Base-by-base conservation (phyloP, 352 stramenopile species). In the Phytophthora pistaciae region DNA sequence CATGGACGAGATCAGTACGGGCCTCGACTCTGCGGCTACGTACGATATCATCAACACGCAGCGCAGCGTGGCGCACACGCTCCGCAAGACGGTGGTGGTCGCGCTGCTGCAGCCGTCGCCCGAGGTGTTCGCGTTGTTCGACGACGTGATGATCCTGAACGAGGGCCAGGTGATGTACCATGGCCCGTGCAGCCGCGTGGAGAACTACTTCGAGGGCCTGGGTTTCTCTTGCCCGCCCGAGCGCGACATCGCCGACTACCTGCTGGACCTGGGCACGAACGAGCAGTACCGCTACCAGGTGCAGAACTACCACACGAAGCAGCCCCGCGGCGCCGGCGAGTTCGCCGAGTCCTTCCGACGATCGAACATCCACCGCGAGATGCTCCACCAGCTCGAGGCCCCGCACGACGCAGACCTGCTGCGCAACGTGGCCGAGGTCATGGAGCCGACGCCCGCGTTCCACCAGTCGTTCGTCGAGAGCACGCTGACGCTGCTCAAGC, bases 1-100 rank as follows among this genome's bases (percentile, higher is more conserved):
- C 56, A 86, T 88, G 69, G 94, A 98, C 73, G 88, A 97, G 78
- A 97, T 98, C 69, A 96, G 84, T 64, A 98, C 93, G 25, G 95
- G 95, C 2, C 82, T 98, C 72, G 57, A 92, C 93, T 70, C 68
- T 92, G 53, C 75, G 88, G 23, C 93, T 69, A 79, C 67, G 10
- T 75, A 60, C 56, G 68, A 75, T 20, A 75, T 75, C 56, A 74
- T 74, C 55, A 70, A 58, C 55, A 74, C 67, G 25, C 67, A 74
- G 60, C 67, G 67, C 40, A 64, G 60, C 31, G 55, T 74, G 2
- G 68, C 68, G 5, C 61, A 75, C 50, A 70, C 44, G 49, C 56
- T 75, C 1, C 56, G 33, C 14, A 75, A 75, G 49, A 87, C 78
- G 10, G 54, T 75, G 11, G 78, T 91, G 4, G 70, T 97, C 11